Conservation (phyloP, 352 stramenopile species). For the Globisporangium spiculum region DNA sequence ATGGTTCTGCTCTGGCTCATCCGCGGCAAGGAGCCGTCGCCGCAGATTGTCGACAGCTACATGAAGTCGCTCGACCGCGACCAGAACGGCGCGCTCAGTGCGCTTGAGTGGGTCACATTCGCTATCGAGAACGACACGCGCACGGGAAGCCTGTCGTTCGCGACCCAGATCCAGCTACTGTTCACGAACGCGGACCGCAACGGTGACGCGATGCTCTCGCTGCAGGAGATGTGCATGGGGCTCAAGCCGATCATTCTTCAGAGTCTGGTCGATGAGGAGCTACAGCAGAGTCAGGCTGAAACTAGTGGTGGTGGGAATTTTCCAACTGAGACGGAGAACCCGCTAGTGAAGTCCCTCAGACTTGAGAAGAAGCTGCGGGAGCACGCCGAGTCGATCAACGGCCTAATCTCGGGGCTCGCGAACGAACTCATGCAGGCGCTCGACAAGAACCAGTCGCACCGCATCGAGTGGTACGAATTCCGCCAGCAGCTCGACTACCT, state of each 20-base stretch:
- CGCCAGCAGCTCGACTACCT: slow-evolving; percentile 70
- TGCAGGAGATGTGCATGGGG: slow-evolving; percentile 44
- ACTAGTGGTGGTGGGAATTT: background rate
- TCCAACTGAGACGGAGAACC: background rate
- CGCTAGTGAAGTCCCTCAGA: background rate
- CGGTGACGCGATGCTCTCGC: slow-evolving; percentile 52
- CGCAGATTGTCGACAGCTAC: slow-evolving; percentile 35
- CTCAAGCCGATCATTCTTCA: slow-evolving; percentile 43
- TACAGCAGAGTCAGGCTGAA: slow-evolving; percentile 18
- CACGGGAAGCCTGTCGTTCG: slow-evolving; percentile 39
- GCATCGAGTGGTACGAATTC: slow-evolving; percentile 79
- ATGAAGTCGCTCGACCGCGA: slow-evolving; percentile 64
- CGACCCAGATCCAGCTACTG: slow-evolving; percentile 51
- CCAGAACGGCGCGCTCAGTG: slow-evolving; percentile 46
- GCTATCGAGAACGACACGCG: slow-evolving; percentile 46
- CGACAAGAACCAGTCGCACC: slow-evolving; percentile 51
- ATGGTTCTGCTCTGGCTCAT: slow-evolving; percentile 68
- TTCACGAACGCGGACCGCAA: slow-evolving; percentile 53
- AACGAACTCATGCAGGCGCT: slow-evolving; percentile 58
- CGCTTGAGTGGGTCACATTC: slow-evolving; percentile 69
- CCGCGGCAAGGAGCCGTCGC: slow-evolving; percentile 52
- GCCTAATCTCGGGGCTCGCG: slow-evolving; percentile 40
- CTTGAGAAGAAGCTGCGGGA: slow-evolving; percentile 15
- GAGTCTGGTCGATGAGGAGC: slow-evolving; percentile 15
- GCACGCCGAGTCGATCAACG: slow-evolving; percentile 24